Percentiles rank a stretch among this genome's conserved stretches.
Conservation (phyloP, 2,329 filamentous ascomycete genomes). For the Orbilia ellipsospora region DNA sequence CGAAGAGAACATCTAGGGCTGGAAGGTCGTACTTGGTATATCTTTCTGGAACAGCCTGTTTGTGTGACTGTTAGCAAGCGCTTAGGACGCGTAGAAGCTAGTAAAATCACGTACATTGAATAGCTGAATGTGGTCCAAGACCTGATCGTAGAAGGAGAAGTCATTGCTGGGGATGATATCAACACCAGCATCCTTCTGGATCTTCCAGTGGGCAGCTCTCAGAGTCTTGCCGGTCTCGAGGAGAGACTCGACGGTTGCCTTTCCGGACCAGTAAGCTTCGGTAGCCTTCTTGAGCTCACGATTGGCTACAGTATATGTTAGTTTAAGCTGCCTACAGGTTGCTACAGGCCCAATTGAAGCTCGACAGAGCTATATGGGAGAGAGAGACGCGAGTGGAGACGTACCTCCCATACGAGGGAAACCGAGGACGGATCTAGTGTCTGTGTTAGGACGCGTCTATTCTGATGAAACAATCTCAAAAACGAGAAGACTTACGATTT, state of each 20-base stretch:
- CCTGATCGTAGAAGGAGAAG: slow-evolving; percentile 98
- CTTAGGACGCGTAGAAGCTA: slow-evolving; percentile 47
- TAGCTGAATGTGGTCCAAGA: slow-evolving; percentile 90
- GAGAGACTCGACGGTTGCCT: slow-evolving; percentile 90
- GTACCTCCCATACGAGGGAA: slow-evolving; percentile 94
- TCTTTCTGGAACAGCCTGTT: slow-evolving; percentile 85
- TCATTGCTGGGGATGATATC: slow-evolving; percentile 99
- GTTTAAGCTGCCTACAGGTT: slow-evolving; percentile 5
- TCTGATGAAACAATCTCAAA: slow-evolving; percentile 1
- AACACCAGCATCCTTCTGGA: slow-evolving; percentile 98
- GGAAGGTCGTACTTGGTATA: slow-evolving; percentile 91
- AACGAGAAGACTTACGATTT: slow-evolving; percentile 67
- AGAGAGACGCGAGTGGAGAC: slow-evolving; percentile 36
- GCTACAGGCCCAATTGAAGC: slow-evolving; percentile 25
- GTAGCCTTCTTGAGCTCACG: slow-evolving; percentile 99
- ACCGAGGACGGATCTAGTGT: slow-evolving; percentile 79
- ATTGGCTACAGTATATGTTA: slow-evolving; percentile 67
- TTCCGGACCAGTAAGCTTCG: slow-evolving; percentile 96
- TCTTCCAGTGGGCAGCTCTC: slow-evolving; percentile 97
- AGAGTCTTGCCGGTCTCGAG: slow-evolving; percentile 96
- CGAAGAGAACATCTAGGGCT: slow-evolving; percentile 95
- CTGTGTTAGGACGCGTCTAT: slow-evolving; percentile 38
- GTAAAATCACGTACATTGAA: slow-evolving; percentile 16
- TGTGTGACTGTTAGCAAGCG: slow-evolving; percentile 52
- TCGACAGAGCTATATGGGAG: slow-evolving; percentile 19